Base-by-base conservation (phyloP, 2,329 filamentous ascomycete species). In the Aspergillus carbonarius region DNA sequence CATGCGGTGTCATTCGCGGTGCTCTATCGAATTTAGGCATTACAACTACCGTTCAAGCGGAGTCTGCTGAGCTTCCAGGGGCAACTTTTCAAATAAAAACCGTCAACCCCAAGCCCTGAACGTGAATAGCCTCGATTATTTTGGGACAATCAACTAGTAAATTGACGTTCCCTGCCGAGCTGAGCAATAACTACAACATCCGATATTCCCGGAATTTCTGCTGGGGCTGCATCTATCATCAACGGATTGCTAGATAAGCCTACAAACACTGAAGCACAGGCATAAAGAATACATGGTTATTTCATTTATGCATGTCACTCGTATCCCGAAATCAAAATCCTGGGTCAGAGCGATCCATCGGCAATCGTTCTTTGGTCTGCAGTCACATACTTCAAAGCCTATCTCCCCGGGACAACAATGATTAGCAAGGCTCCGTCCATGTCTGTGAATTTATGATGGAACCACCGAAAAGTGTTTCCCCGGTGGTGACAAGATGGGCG, bases 1-100 rank as follows among this genome's bases (percentile, higher is more conserved):
- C 95, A 7, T 96, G 93, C 68, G 95, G 95, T 48, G 84, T 99
- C 50, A 91, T 99, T 60, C 85, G 93, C 58, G 95, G 95, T 30
- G 92, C 92, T n/a, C 79, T 99, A 51, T 89, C 92, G n/a, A 92
- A 89, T 52, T 81, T 99, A 80, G 95, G 93, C 5, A 92, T 98
- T 67, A 88, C 88, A 68, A 93, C 93, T 9, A 96, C 89, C 1
- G 93, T 99, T 1, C 91, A 96, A 67, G 95, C 92, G 4, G 95
- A 97, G 78, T 90, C 90, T 55, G 89, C 82, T 57, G 93, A 96
- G 73, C 81, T 99, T 55, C 95, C 95, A 0, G 85, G 85, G 5
- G 95, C 93, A 35, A 91, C 93, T 0, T 99, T 99, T 74, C 95
- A 99, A 78, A 97, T 99, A 74, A 96, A 96, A 79, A 95, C 91